Evolutionary conservation across 345 rosid genomes (phyloP), one percentile per base, ranked within the genome.

Genomic region (Mercurialis annua): DNA sequence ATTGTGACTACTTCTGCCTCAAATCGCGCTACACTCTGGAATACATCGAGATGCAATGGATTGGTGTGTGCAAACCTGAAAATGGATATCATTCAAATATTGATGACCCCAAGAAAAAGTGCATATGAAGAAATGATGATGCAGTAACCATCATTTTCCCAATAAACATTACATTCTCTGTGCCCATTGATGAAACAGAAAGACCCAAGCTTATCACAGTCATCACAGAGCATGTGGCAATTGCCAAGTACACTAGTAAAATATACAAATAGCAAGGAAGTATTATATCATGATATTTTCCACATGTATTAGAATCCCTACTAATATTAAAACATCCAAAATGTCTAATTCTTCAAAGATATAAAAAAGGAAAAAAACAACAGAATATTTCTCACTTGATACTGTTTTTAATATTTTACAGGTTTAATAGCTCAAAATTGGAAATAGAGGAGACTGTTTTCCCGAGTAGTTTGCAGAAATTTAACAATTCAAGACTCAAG

Each of bases 1-100:
- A 94, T 94, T 75, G 97, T 92, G 23, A 94, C 95, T 21, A 94
- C 90, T 82, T 94, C 99, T 67, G 97, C 88, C 78, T 94, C 99
- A 80, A 87, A 94, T 58, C 75, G 80, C 23, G 81, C 96, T 46
- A 94, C 83, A 66, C 97, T 94, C 60, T 82, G 90, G 83, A 94
- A 94, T 52, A 91, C 87, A 51, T 94, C 95, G 69, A 85, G 51
- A 76, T 94, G 99, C 78, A 94, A 75, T 6, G 97, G 99, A 76
- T 94, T 94, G 73, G 99, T 91, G 75, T 91, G 99, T 20, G 90
- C 82, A 86, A 94, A 94, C 99, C 99, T 91, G 86, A 73, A 71
- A 76, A 74, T 31, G n/a, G 29, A 63, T 72, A 29, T 23, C 47
- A 43, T 63, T 33, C n/a, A 70, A 65, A 43, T 40, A 59, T 6